Conservation (phyloP, 1,284 basidiomycete genomes). For the Stygiomarasmius scandens region DNA sequence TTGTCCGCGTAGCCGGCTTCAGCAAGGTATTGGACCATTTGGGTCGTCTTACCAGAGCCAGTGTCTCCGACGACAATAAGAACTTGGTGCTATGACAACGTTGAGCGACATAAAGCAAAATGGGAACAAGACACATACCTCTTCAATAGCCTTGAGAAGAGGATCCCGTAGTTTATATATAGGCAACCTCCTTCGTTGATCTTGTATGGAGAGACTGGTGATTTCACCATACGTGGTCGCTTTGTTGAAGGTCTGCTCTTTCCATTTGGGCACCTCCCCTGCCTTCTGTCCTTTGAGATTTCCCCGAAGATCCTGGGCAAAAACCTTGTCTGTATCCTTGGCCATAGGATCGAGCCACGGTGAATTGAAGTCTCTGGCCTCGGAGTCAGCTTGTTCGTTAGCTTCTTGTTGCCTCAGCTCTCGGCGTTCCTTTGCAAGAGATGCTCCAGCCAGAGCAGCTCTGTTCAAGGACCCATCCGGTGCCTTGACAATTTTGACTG, state of each 20-base stretch:
- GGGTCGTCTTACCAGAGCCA: slow-evolving; percentile 91
- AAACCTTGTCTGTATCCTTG: slow-evolving; percentile 81
- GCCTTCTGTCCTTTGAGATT: slow-evolving; percentile 83
- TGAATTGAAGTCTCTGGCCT: slow-evolving; percentile 90
- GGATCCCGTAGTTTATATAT: slow-evolving; percentile 97
- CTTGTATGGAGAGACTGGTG: slow-evolving; percentile 89
- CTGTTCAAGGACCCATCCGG: slow-evolving; percentile 95
- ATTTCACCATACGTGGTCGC: slow-evolving; percentile 96
- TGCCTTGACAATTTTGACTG: slow-evolving; percentile 96
- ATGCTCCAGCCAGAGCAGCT: slow-evolving; percentile 91
- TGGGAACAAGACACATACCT: slow-evolving; percentile 53
- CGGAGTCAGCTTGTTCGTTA: slow-evolving; percentile 93
- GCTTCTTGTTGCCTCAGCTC: slow-evolving; percentile 94
- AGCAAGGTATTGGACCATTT: slow-evolving; percentile 93
- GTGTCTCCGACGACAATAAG: slow-evolving; percentile 95
- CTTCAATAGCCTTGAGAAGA: slow-evolving; percentile 87
- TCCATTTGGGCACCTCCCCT: slow-evolving; percentile 88
- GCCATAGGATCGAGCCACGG: slow-evolving; percentile 99
- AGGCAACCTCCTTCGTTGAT: slow-evolving; percentile 89
- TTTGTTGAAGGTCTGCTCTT: slow-evolving; percentile 92
- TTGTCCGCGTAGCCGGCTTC: slow-evolving; percentile 87
- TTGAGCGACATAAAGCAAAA: slow-evolving; percentile 14
- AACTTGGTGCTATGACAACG: slow-evolving; percentile 81
- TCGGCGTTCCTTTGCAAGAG: slow-evolving; percentile 92
- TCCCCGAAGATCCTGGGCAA: slow-evolving; percentile 92